Evolutionary conservation across 2,329 filamentous ascomycete genomes (phyloP).

Genomic region (Apiospora sp.): DNA sequence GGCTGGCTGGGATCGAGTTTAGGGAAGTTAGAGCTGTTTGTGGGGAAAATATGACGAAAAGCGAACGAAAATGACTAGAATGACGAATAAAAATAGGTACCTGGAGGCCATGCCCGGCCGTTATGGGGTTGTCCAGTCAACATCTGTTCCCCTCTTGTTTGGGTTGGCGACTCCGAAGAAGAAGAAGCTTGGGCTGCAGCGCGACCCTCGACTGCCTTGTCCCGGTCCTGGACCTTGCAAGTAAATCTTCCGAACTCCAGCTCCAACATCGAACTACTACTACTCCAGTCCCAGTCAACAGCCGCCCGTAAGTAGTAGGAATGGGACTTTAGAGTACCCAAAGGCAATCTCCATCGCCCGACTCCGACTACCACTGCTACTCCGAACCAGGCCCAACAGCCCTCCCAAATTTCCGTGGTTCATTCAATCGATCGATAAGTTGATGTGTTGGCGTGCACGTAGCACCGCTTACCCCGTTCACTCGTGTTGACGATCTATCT

Average conservation of each 20-base stretch:
- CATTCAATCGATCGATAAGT: slow-evolving; percentile 11
- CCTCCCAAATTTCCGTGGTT: slow-evolving; percentile 12
- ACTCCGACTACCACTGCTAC: background rate
- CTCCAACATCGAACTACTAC: slow-evolving; percentile 6
- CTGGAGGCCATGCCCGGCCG: background rate
- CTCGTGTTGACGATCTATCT: slow-evolving; percentile 22
- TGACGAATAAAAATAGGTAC: background rate
- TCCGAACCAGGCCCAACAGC: background rate
- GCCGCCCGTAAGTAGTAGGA: background rate
- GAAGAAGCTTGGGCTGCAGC: background rate
- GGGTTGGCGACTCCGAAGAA: background rate
- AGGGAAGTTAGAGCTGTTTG: background rate
- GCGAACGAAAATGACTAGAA: background rate
- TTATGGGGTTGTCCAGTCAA: slow-evolving; percentile 13
- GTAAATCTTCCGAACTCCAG: slow-evolving; percentile 22
- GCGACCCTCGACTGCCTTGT: slow-evolving; percentile 7
- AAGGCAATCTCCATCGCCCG: slow-evolving; percentile 15
- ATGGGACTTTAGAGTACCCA: slow-evolving; percentile 8
- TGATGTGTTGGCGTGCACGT: slow-evolving; percentile 21
- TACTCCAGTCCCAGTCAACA: slow-evolving; percentile 1
- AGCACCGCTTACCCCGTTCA: slow-evolving; percentile 14
- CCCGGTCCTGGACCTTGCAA: slow-evolving; percentile 21
- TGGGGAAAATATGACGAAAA: slow-evolving; percentile 14
- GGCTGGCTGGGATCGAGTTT: slow-evolving; percentile 4
- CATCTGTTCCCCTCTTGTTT: slow-evolving; percentile 17